Base-by-base conservation (phyloP, 176 grass and related monocot species). In the Ampelocalamus luodianensis region DNA sequence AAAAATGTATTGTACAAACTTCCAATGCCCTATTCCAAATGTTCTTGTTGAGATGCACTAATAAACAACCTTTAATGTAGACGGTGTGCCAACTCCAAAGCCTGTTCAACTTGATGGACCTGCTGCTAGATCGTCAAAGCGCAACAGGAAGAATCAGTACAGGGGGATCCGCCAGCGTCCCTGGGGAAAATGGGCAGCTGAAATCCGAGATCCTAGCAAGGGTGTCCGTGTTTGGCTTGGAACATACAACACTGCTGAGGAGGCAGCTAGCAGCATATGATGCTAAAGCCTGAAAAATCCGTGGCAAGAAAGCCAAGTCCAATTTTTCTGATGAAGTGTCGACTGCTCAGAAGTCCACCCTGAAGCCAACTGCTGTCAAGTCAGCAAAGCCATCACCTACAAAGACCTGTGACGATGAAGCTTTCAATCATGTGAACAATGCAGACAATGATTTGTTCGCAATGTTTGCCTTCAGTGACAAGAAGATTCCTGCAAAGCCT, bases 181-280 rank as follows among this genome's bases (percentile, higher is more conserved):
- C 8, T 94, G 92, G 92, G 92, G 92, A 1, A 94, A 94, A 87
- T 94, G 92, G 92, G 92, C 92, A 53, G 92, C 92, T 89, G 92
- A 94, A 85, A 94, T 94, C 73, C 85, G 92, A 24, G 92, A 94
- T 50, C 92, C 92, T 82, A 89, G 80, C 78, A 95, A 95, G 86
- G 93, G 93, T 39, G 88, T 95, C 39, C 91, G 93, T 39, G 93
- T 97, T 60, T 97, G 94, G 94, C 94, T 97, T 60, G 94, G 94
- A 77, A 97, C 94, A 65, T 97, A 91, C 89, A 82, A 85, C 64
- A 97, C 94, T 4, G 74, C 91, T n/a, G 94, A 91, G 87, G 94
- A 87, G 67, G 94, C 94, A 55, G 91, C 94, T 34, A 89, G 93
- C n/a, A 70, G 93, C 93, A 77, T 95, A 95, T 46, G 93, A 95